A percentile compares a stretch with the other conserved stretches of the same genome.
Conservation (phyloP, 2,329 filamentous ascomycete species). For the Biscogniauxia mediterranea region DNA sequence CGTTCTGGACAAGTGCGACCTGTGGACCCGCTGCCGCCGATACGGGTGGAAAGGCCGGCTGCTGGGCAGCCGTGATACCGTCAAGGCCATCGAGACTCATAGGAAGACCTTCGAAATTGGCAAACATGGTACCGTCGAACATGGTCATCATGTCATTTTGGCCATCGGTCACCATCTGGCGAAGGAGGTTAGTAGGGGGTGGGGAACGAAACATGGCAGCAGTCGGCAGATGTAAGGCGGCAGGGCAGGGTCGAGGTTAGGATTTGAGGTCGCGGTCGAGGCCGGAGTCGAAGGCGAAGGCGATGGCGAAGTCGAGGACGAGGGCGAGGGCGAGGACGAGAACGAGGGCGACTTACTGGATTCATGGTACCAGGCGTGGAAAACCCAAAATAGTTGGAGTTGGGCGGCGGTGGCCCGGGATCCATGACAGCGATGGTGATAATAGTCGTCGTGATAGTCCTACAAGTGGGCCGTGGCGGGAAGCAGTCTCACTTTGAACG, state of each 20-base stretch:
- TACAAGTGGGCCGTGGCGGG: slow-evolving; percentile 8
- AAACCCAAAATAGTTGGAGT: slow-evolving; percentile 38
- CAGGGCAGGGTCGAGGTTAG: neutral
- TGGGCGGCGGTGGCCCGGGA: slow-evolving; percentile 32
- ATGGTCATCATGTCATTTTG: slow-evolving; percentile 32
- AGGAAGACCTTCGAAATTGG: slow-evolving; percentile 25
- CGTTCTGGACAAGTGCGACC: slow-evolving; percentile 20
- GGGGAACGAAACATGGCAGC: neutral
- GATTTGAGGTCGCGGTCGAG: neutral
- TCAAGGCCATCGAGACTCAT: slow-evolving; percentile 31
- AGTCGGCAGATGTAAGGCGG: neutral
- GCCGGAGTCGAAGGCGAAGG: neutral
- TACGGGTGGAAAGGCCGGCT: slow-evolving; percentile 20
- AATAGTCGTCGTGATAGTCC: slow-evolving; percentile 9
- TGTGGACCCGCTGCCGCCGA: slow-evolving; percentile 20
- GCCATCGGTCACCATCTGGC: slow-evolving; percentile 26
- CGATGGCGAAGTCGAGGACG: neutral
- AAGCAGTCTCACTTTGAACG: slow-evolving; percentile 1
- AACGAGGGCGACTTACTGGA: slow-evolving; percentile 23
- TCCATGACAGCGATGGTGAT: slow-evolving; percentile 27
- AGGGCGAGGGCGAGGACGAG: slow-evolving; percentile 1
- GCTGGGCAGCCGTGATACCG: slow-evolving; percentile 24
- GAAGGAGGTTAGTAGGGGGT: slow-evolving; percentile 6
- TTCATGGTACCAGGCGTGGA: slow-evolving; percentile 29
- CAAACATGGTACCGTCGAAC: slow-evolving; percentile 28